Base-by-base conservation (phyloP, 371 early-diverging fungal species). In the Rhizopus delemar region DNA sequence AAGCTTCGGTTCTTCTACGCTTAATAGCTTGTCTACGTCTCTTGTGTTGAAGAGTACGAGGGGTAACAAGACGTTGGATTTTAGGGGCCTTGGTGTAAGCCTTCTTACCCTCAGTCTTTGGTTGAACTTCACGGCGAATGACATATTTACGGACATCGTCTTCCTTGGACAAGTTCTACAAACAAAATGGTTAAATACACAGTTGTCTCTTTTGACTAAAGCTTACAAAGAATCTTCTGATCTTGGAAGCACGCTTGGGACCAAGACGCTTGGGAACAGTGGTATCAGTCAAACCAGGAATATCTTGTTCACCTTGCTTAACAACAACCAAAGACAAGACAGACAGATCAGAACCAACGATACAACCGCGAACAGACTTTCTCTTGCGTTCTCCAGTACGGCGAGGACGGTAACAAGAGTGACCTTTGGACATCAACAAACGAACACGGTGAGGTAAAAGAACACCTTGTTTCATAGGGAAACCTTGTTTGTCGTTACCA, bases 401-500 rank as follows among this genome's bases (percentile, higher is more conserved):
- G 76, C 97, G 96, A 70, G 95, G 92, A 76, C 98, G 94, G 91
- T 96, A 99, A 90, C 99, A 99, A 62, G 94, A 95, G 93, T 98
- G 98, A 65, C 99, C 99, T 86, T 96, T 91, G 74, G 90, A 88
- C 73, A 99, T 89, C 69, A 92, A 84, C 70, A 98, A 91, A 68
- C 96, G 91, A 65, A 97, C 94, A 91, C 99, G 95, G 77, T 91
- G 86, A 60, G 89, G 88, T 60, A 91, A 84, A 63, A 96, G 87
- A 65, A 99, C 92, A 87, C 97, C 97, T 84, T 95, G 94, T 91
- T 96, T 97, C 93, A 93, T 93, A 74, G 93, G 93, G 90, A 93
- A 93, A 82, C 99, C 99, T 88, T 99, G 98, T 88, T 96, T 96
- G 90, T 99, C 99, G 88, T 98, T 95, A 73, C 99, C 99, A 75